phyloP scores from a whole-genome alignment of 495 filamentous ascomycete genomes.

The Daldinia bambusicola region DNA sequence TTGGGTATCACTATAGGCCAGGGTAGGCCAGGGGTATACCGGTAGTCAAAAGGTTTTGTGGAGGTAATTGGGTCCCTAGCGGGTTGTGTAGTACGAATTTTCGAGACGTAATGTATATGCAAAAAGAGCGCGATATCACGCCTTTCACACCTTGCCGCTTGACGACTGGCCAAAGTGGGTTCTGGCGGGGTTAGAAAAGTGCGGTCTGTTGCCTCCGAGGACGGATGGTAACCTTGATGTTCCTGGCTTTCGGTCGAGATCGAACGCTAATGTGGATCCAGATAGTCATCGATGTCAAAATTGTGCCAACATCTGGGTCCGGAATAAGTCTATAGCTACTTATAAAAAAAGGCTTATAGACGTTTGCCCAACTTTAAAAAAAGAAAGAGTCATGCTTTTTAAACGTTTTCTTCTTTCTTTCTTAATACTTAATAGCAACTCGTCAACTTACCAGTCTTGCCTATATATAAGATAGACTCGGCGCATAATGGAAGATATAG shows the following conservation, averaged over 20 bases:
- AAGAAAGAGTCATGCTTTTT: constrained; percentile 7
- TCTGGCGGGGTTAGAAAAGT: constrained; percentile 43
- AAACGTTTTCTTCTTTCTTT: background rate
- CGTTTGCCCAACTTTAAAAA: background rate
- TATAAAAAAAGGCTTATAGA: constrained; percentile 18
- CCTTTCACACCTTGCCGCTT: constrained; percentile 30
- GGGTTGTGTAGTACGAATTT: constrained; percentile 29
- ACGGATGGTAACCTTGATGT: constrained; percentile 43
- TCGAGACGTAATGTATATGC: constrained; percentile 46
- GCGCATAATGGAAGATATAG: constrained; percentile 20
- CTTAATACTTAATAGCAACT: constrained; percentile 13
- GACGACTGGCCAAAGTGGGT: constrained; percentile 40
- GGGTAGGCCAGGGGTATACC: constrained; percentile 12
- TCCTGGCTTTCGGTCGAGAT: constrained; percentile 34
- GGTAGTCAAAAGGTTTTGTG: constrained; percentile 14
- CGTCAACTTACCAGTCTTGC: background rate
- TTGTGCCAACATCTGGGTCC: constrained; percentile 20
- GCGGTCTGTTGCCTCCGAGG: constrained; percentile 42
- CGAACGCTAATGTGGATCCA: constrained; percentile 41
- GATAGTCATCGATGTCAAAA: constrained; percentile 24
- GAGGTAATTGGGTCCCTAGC: constrained; percentile 25
- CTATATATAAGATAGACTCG: constrained; percentile 10
- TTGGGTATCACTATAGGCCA: constrained; percentile 20
- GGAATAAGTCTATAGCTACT: background rate
- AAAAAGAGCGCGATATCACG: constrained; percentile 38